A percentile compares a stretch with the other conserved stretches of the same genome.
Evolutionary conservation across 2,329 filamentous ascomycete genomes (phyloP).

Genomic region (Pestalotiopsis sp.): DNA sequence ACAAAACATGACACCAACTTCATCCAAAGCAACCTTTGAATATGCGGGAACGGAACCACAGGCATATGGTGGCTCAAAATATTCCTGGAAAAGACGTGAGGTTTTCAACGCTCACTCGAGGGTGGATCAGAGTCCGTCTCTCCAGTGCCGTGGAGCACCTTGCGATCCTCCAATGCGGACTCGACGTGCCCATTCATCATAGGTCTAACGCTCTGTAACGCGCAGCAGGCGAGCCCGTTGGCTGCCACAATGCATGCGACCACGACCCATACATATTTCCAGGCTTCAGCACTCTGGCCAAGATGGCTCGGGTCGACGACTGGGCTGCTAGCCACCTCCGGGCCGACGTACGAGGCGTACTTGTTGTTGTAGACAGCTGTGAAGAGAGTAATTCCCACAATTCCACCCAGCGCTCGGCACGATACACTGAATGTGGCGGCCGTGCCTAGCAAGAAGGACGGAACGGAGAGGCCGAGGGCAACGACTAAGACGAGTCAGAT

Average conservation of each 20-base stretch:
- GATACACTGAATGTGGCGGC: slow-evolving; percentile 7
- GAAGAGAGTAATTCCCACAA: slow-evolving; percentile 7
- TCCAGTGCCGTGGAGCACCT: not conserved
- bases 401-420: slow-evolving; percentile 2
- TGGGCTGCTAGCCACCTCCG: not conserved
- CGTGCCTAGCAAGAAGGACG: slow-evolving; percentile 5
- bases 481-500: not conserved
- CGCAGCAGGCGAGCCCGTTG: not conserved
- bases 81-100: no score
- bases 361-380: slow-evolving; percentile 9
- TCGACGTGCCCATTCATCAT: slow-evolving; percentile 10
- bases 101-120: not conserved
- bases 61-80: no score
- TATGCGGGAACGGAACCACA: no score
- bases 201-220: not conserved
- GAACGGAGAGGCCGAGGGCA: slow-evolving; percentile 5
- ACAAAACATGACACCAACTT: no score
- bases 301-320: not conserved
- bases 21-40: no score
- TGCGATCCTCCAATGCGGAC: slow-evolving; percentile 6
- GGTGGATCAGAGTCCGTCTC: slow-evolving; percentile 1
- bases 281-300: not conserved
- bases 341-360: slow-evolving; percentile 4
- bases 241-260: slow-evolving; percentile 1
- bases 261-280: slow-evolving; percentile 4